A percentile compares a stretch with the other conserved stretches of the same genome.
phyloP scores from a whole-genome alignment of 495 filamentous ascomycete species.

The Hypomontagnella monticulosa region DNA sequence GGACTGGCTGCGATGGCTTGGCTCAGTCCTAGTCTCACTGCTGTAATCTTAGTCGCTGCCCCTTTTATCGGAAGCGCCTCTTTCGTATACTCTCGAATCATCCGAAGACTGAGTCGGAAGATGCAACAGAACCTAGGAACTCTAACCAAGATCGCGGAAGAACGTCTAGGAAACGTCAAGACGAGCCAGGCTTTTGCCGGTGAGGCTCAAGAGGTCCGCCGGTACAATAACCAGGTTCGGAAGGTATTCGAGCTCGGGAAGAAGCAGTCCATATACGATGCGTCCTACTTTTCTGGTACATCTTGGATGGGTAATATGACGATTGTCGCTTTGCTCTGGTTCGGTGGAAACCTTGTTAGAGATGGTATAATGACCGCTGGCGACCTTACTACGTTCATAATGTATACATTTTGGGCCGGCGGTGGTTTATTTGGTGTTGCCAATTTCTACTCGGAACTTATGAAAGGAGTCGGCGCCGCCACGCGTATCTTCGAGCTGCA shows the following conservation, averaged over 20 bases:
- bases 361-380: conserved; percentile 86
- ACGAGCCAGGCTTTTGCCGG: conserved; percentile 96
- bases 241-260: conserved; percentile 91
- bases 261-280: conserved; percentile 84
- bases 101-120: conserved; percentile 85
- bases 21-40: conserved; percentile 89
- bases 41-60: conserved; percentile 84
- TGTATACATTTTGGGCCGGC: conserved; percentile 96
- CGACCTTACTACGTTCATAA: conserved; percentile 95
- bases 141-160: conserved; percentile 95
- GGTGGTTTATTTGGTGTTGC: conserved; percentile 91
- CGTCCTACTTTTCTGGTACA: conserved; percentile 89
- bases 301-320: conserved; percentile 95
- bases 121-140: conserved; percentile 93
- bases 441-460: conserved; percentile 96
- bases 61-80: conserved; percentile 92
- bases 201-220: conserved; percentile 85
- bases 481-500: conserved; percentile 95
- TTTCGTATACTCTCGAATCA: conserved; percentile 86
- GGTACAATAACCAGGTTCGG: conserved; percentile 91
- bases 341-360: conserved; percentile 88
- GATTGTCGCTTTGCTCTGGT: conserved; percentile 88
- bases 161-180: conserved; percentile 92
- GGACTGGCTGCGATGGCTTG: conserved; percentile 93
- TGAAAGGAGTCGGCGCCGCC: conserved; percentile 98